Conservation (phyloP, 345 rosid species). For the Sapria himalayana region DNA sequence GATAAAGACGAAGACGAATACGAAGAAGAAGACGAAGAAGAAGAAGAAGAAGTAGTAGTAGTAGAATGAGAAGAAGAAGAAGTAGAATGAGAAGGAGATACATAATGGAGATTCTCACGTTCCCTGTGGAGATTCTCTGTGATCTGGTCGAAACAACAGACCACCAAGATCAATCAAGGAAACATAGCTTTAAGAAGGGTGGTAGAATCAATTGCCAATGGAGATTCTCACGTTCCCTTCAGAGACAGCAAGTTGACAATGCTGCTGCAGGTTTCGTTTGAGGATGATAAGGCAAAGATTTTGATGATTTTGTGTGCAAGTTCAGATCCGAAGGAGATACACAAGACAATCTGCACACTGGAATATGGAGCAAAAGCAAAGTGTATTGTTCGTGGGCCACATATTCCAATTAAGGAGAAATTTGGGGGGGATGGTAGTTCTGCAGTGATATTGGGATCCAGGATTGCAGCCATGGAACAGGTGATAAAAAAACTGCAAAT, state of each 20-base stretch:
- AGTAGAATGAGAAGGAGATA: too few species aligned
- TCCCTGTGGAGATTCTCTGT: too few species aligned
- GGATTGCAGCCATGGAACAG: slow-evolving; percentile 83
- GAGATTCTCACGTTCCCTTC: slow-evolving; percentile 94
- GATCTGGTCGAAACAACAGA: slow-evolving; percentile 39
- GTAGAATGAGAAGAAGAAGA: too few species aligned
- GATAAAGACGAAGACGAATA: too few species aligned
- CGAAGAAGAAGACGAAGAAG: too few species aligned
- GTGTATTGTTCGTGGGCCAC: slow-evolving; percentile 80
- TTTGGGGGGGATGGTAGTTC: slow-evolving; percentile 46
- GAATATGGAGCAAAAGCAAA: slow-evolving; percentile 98
- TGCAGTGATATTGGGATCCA: slow-evolving; percentile 39
- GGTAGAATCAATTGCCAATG: slow-evolving; percentile 94
- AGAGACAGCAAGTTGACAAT: slow-evolving; percentile 93
- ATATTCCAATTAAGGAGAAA: slow-evolving; percentile 50
- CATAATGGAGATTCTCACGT: too few species aligned
- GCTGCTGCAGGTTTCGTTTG: slow-evolving; percentile 97
- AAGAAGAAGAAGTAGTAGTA: too few species aligned
- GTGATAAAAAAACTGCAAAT: slow-evolving; percentile 57
- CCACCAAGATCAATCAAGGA: slow-evolving; percentile 91
- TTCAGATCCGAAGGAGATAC: slow-evolving; percentile 83
- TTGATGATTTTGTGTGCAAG: slow-evolving; percentile 91
- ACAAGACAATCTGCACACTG: slow-evolving; percentile 88
- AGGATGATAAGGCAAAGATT: slow-evolving; percentile 86
- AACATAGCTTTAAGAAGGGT: slow-evolving; percentile 87